These are phyloP conservation scores for Lactarius indigo DNA, from an alignment of 768 basidiomycete species.

Conservation along the genomic window DNA sequence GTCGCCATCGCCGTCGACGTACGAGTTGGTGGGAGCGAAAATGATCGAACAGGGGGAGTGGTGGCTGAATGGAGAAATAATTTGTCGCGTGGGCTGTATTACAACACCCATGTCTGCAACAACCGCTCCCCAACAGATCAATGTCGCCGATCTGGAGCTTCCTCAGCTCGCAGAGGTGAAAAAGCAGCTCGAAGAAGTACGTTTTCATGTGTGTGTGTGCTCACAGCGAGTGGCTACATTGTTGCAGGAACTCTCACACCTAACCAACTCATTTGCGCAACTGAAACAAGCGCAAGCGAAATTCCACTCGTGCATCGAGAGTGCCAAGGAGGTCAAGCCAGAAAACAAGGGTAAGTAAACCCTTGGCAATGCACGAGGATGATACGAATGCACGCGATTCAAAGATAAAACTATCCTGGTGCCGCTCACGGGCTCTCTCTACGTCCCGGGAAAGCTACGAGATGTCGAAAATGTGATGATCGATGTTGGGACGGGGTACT, in stretches of 20 bases:
- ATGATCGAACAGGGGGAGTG: neutral
- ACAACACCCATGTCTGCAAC: neutral
- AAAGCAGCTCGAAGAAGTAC: slow-evolving; percentile 86
- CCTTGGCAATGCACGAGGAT: neutral
- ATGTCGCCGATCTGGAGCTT: slow-evolving; percentile 78
- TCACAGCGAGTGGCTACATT: neutral
- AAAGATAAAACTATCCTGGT: slow-evolving; percentile 86
- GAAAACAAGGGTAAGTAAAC: slow-evolving; percentile 51
- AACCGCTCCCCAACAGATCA: slow-evolving; percentile 60
- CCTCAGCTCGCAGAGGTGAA: slow-evolving; percentile 85
- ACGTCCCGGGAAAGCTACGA: slow-evolving; percentile 86
- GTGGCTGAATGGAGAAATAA: neutral
- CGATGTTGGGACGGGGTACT: slow-evolving; percentile 96
- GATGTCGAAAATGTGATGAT: slow-evolving; percentile 87
- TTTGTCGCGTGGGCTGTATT: neutral
- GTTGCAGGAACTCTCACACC: slow-evolving; percentile 81
- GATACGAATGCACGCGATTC: neutral
- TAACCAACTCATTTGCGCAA: slow-evolving; percentile 88
- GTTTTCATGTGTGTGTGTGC: neutral
- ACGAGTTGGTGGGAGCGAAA: neutral
- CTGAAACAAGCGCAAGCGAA: slow-evolving; percentile 91
- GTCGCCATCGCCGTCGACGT: neutral
- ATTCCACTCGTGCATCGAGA: slow-evolving; percentile 84
- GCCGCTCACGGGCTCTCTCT: slow-evolving; percentile 91
- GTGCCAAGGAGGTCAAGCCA: slow-evolving; percentile 69